A percentile compares a stretch with the other conserved stretches of the same genome.
phyloP scores from a whole-genome alignment of 2,329 filamentous ascomycete genomes.

The Ophiostoma himal-ulmi region DNA sequence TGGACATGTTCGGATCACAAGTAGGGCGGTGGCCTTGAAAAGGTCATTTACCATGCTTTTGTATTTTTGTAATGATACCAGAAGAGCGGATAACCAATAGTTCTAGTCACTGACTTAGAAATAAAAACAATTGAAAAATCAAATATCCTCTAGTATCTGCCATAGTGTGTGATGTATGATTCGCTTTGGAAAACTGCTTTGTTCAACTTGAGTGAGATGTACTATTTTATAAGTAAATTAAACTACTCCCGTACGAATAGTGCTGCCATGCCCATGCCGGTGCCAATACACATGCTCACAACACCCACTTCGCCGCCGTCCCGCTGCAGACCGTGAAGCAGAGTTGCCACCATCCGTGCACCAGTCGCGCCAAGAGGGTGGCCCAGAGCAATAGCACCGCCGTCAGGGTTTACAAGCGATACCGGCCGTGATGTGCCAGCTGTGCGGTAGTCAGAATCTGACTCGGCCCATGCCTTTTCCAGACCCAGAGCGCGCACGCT shows the following conservation, averaged over 20 bases:
- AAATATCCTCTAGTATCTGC: no score
- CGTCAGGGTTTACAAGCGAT: conserved; percentile 79
- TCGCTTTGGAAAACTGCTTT: no score
- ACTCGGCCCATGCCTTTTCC: conserved; percentile 52
- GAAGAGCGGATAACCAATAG: no score
- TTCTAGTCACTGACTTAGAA: no score
- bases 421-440: conserved; percentile 11
- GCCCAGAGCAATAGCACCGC: conserved; percentile 88
- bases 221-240: neutral
- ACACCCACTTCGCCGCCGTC: conserved; percentile 72
- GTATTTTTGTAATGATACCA: no score
- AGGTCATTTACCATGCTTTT: no score
- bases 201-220: no score
- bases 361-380: conserved; percentile 88
- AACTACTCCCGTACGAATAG: conserved; percentile 33
- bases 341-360: conserved; percentile 69
- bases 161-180: no score
- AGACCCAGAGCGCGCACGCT: conserved; percentile 66
- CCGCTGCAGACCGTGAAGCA: conserved; percentile 61
- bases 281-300: conserved; percentile 84
- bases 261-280: conserved; percentile 63
- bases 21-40: no score
- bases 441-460: conserved; percentile 14
- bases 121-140: no score
- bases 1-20: no score